phyloP scores from a whole-genome alignment of 2,329 filamentous ascomycete species.

The Diaporthe ilicicola region DNA sequence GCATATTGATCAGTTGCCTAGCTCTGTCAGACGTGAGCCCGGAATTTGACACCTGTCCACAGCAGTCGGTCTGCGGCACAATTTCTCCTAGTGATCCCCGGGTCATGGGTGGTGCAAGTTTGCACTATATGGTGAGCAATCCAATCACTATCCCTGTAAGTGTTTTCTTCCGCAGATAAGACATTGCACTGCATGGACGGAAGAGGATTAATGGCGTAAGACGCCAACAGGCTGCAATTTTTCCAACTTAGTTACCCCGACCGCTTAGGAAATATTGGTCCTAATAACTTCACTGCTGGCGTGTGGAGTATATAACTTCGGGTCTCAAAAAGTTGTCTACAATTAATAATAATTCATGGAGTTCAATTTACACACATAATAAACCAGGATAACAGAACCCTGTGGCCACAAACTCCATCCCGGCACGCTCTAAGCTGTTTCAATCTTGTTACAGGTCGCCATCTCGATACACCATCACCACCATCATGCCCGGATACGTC shows the following conservation, averaged over 20 bases:
- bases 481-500: slow-evolving; percentile 23
- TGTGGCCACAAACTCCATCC: neutral
- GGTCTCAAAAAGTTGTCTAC: neutral
- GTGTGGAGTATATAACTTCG: neutral
- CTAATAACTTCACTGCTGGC: neutral
- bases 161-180: slow-evolving; percentile 14
- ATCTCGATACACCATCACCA: neutral
- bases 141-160: slow-evolving; percentile 5
- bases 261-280: neutral
- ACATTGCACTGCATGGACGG: neutral
- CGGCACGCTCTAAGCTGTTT: neutral
- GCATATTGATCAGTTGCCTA: neutral
- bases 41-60: slow-evolving; percentile 13
- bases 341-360: neutral
- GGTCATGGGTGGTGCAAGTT: slow-evolving; percentile 1
- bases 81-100: neutral
- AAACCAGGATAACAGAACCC: neutral
- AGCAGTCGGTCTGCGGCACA: neutral
- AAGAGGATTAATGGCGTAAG: neutral
- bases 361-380: neutral
- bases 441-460: neutral
- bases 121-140: neutral
- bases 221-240: slow-evolving; percentile 8
- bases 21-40: neutral
- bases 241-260: no score